Evolutionary conservation across 2,329 filamentous ascomycete species (phyloP).

Genomic region (Cylindrodendrum hubeiense): DNA sequence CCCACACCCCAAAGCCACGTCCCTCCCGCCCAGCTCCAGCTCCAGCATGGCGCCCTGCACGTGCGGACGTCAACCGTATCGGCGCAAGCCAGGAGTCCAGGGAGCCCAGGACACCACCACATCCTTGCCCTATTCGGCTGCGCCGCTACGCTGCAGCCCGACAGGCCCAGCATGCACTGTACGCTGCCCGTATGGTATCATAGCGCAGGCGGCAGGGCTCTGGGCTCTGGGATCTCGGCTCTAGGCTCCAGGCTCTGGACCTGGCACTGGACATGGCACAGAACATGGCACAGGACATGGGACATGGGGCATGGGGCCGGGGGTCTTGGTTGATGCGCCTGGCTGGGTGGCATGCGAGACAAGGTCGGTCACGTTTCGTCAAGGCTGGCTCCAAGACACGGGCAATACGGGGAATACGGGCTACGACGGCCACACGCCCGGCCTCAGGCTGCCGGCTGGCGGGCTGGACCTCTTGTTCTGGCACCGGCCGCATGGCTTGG

Average conservation of each 20-base stretch:
- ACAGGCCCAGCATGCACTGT: background rate
- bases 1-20: background rate
- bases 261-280: background rate
- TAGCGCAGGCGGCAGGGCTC: constrained; percentile 5
- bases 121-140: constrained; percentile 1
- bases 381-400: constrained; percentile 7
- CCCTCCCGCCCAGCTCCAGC: background rate
- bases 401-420: constrained; percentile 15
- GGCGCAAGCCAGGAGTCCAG: background rate
- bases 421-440: background rate
- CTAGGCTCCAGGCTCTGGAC: constrained; percentile 1
- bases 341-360: constrained; percentile 6
- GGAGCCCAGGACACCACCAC: too few species aligned
- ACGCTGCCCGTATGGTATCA: constrained; percentile 7
- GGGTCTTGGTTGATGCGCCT: background rate
- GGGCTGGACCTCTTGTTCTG: background rate
- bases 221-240: background rate
- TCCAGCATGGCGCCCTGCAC: background rate
- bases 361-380: constrained; percentile 5
- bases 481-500: background rate
- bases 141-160: constrained; percentile 16
- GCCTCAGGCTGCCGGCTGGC: background rate
- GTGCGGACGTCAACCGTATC: constrained; percentile 8
- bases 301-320: background rate
- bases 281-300: background rate